Base-by-base conservation (phyloP, 768 basidiomycete genomes). In the Agrocybe pediades region DNA sequence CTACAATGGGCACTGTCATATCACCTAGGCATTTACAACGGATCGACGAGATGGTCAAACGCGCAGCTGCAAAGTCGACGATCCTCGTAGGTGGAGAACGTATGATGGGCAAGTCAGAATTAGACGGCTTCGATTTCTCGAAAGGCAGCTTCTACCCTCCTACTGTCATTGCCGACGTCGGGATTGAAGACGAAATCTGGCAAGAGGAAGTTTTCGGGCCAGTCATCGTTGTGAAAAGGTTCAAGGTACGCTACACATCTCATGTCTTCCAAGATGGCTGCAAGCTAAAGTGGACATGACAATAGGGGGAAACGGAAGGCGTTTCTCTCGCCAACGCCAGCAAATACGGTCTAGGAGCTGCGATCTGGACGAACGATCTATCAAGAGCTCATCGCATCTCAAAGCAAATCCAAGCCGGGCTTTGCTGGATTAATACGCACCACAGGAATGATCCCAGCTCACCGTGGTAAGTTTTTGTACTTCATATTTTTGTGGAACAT, bases 401-500 rank as follows among this genome's bases (percentile, higher is more conserved):
- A 6, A 79, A 78, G 46, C 73, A 74, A 27, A 84, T 95, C 29
- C 78, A 94, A 59, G 75, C 86, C 16, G 92, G 92, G 4, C 63
- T 94, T 25, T 87, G 90, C 41, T 95, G 92, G 92, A 82, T 93
- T 30, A 94, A 95, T 65, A 92, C 88, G 0, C 90, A 93, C 59
- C 92, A 95, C 63, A 81, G 92, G 42, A 94, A 95, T 61, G 91
- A 94, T 64, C 92, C 92, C 7, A 88, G 87, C 57, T 92, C 89
- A 26, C 91, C 92, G 36, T 95, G 92, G 92, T 90, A 64, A 33
- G 80, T 49, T 25, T 23, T 41, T 29, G 55, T 26, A 11, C 27
- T 25, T 24, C 17, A n/a, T n/a, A n/a, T n/a, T n/a, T n/a, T n/a
- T n/a, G n/a, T n/a, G n/a, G n/a, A n/a, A n/a, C n/a, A n/a, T n/a